Conservation (phyloP, 257 asterid species). For the Solanum rostratum region DNA sequence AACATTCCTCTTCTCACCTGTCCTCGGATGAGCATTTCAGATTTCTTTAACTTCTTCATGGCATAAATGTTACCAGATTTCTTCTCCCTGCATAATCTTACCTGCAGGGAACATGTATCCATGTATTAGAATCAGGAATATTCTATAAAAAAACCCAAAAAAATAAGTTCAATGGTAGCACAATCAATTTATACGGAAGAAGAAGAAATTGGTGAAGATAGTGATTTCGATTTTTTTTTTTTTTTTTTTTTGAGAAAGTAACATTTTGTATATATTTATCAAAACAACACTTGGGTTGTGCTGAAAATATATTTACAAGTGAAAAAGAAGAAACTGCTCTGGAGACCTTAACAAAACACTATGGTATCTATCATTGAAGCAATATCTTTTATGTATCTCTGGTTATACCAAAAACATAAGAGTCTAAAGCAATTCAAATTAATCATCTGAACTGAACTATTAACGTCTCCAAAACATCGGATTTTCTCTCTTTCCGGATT, state of each 20-base stretch:
- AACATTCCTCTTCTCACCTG: conserved; percentile 43
- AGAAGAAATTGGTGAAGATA: background rate
- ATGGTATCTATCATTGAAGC: background rate
- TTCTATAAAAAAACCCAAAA: background rate
- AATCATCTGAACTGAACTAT: background rate
- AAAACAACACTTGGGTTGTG: background rate
- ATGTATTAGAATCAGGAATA: background rate
- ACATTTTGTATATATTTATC: background rate
- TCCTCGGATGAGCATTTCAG: conserved; percentile 97
- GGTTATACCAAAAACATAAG: background rate
- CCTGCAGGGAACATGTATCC: conserved; percentile 34
- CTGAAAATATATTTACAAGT: background rate
- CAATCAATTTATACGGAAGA: background rate
- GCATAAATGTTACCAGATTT: conserved; percentile 94
- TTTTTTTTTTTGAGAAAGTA: background rate
- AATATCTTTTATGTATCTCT: background rate
- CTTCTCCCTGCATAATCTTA: conserved; percentile 83
- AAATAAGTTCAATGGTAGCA: background rate
- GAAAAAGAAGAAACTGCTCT: background rate
- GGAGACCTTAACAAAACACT: background rate
- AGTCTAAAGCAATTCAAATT: background rate
- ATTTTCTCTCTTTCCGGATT: background rate
- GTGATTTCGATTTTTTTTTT: background rate
- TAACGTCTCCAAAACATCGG: background rate
- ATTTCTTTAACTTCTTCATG: conserved; percentile 95